Evolutionary conservation across 495 filamentous ascomycete species (phyloP).

Genomic region (Parathielavia appendiculata): DNA sequence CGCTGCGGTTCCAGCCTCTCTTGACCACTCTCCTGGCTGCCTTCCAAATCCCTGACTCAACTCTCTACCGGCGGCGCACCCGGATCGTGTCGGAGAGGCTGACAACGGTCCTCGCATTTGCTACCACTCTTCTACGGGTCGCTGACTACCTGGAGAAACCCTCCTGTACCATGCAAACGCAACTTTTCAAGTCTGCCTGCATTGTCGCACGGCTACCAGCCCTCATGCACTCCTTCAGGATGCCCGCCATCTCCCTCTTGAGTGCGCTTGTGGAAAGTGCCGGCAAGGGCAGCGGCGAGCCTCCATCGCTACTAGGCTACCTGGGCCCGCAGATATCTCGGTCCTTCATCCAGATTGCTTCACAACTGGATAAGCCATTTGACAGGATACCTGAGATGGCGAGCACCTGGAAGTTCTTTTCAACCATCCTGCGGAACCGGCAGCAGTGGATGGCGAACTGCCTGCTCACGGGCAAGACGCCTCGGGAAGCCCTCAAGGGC

Average conservation of each 20-base stretch:
- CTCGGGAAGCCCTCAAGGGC: constrained; percentile 61
- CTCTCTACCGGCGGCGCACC: constrained; percentile 56
- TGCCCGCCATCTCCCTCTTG: constrained; percentile 61
- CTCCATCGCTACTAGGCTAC: constrained; percentile 84
- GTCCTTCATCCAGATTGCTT: constrained; percentile 73
- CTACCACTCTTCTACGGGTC: constrained; percentile 62
- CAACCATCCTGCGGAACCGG: constrained; percentile 79
- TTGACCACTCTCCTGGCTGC: constrained; percentile 64
- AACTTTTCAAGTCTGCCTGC: constrained; percentile 72
- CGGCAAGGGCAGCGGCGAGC: constrained; percentile 59
- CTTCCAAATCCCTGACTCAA: constrained; percentile 57
- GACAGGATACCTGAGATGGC: constrained; percentile 54
- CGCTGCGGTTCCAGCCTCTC: constrained; percentile 72
- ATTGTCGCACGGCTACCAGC: constrained; percentile 74
- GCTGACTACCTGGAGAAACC: constrained; percentile 58
- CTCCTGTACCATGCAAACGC: constrained; percentile 62
- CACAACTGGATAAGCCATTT: constrained; percentile 72
- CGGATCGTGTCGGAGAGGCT: constrained; percentile 58
- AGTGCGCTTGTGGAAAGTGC: constrained; percentile 68
- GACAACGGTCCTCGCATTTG: constrained; percentile 57
- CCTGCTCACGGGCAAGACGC: constrained; percentile 80
- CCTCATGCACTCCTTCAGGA: constrained; percentile 59
- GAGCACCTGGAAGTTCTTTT: constrained; percentile 77
- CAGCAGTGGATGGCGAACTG: constrained; percentile 96
- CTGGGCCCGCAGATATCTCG: constrained; percentile 75